phyloP scores from a whole-genome alignment of 2,329 filamentous ascomycete genomes.

The Aspergillus versicolor region DNA sequence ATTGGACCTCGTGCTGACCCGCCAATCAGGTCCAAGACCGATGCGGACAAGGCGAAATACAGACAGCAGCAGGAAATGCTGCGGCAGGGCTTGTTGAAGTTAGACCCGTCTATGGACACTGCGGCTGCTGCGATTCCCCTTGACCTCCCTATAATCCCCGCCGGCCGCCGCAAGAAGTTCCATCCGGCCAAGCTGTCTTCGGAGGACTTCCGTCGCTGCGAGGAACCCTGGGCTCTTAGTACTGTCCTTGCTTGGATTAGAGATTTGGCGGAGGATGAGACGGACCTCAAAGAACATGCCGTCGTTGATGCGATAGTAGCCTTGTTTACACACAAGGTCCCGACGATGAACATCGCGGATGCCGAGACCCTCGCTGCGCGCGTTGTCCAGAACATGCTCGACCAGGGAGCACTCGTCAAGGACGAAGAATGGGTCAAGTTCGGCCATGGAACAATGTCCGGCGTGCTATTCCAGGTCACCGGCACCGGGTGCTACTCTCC shows the following conservation, averaged over 20 bases:
- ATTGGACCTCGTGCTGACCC: slow-evolving; percentile 75
- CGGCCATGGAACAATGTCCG: slow-evolving; percentile 74
- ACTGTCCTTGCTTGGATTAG: slow-evolving; percentile 84
- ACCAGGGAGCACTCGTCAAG: slow-evolving; percentile 71
- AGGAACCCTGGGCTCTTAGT: slow-evolving; percentile 90
- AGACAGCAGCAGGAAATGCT: slow-evolving; percentile 55
- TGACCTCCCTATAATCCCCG: slow-evolving; percentile 80
- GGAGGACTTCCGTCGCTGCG: slow-evolving; percentile 78
- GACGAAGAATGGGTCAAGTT: slow-evolving; percentile 99
- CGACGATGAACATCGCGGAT: slow-evolving; percentile 97
- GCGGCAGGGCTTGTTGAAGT: slow-evolving; percentile 34
- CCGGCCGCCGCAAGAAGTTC: slow-evolving; percentile 77
- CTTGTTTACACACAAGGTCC: slow-evolving; percentile 90
- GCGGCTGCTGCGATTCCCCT: slow-evolving; percentile 57
- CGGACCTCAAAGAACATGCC: slow-evolving; percentile 78
- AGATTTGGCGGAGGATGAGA: slow-evolving; percentile 85
- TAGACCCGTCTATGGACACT: slow-evolving; percentile 52
- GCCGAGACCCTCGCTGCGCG: slow-evolving; percentile 80
- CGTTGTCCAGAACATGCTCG: slow-evolving; percentile 78
- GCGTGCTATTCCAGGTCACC: slow-evolving; percentile 90
- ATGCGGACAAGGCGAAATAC: slow-evolving; percentile 68
- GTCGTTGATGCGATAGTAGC: slow-evolving; percentile 85
- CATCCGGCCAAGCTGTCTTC: slow-evolving; percentile 78
- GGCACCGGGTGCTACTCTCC: slow-evolving; percentile 88
- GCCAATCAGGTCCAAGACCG: slow-evolving; percentile 90